phyloP scores from a whole-genome alignment of 345 rosid genomes.

The Lepidium aucheri region DNA sequence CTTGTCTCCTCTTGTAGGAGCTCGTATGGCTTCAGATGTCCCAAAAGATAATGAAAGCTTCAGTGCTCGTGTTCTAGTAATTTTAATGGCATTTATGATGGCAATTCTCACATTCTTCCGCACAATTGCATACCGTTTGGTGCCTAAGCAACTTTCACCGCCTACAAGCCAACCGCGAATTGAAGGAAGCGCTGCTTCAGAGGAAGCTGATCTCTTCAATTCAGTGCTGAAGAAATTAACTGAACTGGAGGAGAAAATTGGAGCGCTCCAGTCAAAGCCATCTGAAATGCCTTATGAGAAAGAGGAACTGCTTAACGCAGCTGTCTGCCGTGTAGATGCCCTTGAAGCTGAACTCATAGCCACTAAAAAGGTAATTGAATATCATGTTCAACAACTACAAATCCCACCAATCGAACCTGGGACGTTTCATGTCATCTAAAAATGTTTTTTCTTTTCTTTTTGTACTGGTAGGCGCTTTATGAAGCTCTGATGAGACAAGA shows the following conservation, averaged over 20 bases:
- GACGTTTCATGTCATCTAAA: neutral
- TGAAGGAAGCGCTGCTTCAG: slow-evolving; percentile 32
- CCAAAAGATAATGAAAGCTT: slow-evolving; percentile 50
- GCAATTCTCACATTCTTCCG: slow-evolving; percentile 49
- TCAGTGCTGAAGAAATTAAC: slow-evolving; percentile 71
- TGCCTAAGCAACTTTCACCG: slow-evolving; percentile 43
- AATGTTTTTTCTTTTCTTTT: neutral
- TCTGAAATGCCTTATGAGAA: slow-evolving; percentile 96
- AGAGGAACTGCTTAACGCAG: slow-evolving; percentile 92
- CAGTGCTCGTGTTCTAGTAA: slow-evolving; percentile 35
- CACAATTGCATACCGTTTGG: slow-evolving; percentile 31
- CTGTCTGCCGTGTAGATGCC: slow-evolving; percentile 96
- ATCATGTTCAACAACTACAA: neutral
- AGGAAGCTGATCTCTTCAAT: slow-evolving; percentile 48
- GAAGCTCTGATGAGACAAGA: slow-evolving; percentile 97
- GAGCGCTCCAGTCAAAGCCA: slow-evolving; percentile 77
- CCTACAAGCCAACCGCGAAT: slow-evolving; percentile 14
- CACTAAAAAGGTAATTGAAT: slow-evolving; percentile 71
- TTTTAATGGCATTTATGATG: slow-evolving; percentile 55
- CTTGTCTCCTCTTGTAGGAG: slow-evolving; percentile 34
- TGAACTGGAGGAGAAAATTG: slow-evolving; percentile 87
- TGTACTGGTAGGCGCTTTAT: slow-evolving; percentile 48
- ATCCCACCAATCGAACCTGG: neutral
- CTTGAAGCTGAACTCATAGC: slow-evolving; percentile 98
- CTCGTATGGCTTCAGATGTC: slow-evolving; percentile 27